Conservation (phyloP, 1,139 yeast species). For the Yamadazyma kanchanaburiensis region DNA sequence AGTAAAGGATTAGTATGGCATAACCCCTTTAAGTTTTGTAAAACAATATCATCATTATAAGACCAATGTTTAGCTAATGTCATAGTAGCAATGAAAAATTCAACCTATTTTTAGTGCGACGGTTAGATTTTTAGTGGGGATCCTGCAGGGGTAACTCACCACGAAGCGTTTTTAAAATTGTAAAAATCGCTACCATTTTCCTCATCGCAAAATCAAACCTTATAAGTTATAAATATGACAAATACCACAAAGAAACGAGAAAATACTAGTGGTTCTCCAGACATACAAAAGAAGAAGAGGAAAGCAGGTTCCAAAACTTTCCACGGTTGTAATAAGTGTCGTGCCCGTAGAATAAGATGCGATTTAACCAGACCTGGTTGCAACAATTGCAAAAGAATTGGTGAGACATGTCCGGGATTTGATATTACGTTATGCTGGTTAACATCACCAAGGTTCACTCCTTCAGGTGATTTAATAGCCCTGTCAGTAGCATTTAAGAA, state of each 20-base stretch:
- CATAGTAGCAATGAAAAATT: no score
- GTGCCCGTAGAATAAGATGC: conserved; percentile 47
- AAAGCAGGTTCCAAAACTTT: conserved; percentile 32
- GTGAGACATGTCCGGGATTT: conserved; percentile 75
- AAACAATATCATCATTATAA: conserved; percentile 58
- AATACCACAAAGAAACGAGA: not conserved
- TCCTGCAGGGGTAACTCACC: no score
- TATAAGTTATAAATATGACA: no score
- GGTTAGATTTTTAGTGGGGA: no score
- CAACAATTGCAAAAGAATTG: conserved; percentile 40
- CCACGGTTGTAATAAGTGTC: conserved; percentile 52
- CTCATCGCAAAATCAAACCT: not conserved
- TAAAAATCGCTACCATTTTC: conserved; percentile 1
- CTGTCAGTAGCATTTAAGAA: conserved; percentile 13
- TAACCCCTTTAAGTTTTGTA: conserved; percentile 63
- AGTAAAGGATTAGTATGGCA: conserved; percentile 67
- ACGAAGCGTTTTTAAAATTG: no score
- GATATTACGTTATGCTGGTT: conserved; percentile 82
- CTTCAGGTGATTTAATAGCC: conserved; percentile 13
- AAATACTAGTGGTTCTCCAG: not conserved
- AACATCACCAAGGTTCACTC: conserved; percentile 45
- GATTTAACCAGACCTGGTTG: conserved; percentile 45
- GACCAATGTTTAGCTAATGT: conserved; percentile 48
- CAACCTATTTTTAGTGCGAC: no score
- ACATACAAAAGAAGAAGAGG: conserved; percentile 6